Evolutionary conservation across 148 eudicot genomes (phyloP).

Genomic region (Silene uniflora): DNA sequence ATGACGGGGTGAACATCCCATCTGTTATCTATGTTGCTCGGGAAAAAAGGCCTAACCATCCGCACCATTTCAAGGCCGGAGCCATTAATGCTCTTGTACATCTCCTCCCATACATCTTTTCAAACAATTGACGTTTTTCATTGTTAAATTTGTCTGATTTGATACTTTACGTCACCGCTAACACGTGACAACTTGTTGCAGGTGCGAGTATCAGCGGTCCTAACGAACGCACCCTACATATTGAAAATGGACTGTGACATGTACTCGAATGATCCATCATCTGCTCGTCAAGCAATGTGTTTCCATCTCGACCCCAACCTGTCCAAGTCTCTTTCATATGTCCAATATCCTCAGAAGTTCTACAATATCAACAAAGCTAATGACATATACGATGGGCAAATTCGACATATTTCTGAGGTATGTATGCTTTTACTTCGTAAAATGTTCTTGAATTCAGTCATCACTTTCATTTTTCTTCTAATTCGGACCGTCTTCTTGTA

Average conservation of each 20-base stretch:
- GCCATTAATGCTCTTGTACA: conserved; percentile 41
- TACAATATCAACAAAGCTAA: conserved; percentile 33
- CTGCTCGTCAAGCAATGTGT: conserved; percentile 75
- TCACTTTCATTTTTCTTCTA: too few species aligned
- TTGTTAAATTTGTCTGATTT: too few species aligned
- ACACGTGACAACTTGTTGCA: conserved; percentile 17
- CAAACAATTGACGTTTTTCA: neutral
- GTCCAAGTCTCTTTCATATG: conserved; percentile 45
- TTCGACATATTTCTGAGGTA: conserved; percentile 2
- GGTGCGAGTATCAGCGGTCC: conserved; percentile 54
- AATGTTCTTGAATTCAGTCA: too few species aligned
- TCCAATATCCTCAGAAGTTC: conserved; percentile 69
- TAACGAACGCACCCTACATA: conserved; percentile 57
- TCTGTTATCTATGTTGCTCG: conserved; percentile 35
- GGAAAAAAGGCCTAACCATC: conserved; percentile 31
- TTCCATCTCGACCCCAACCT: conserved; percentile 53
- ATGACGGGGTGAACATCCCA: conserved; percentile 18
- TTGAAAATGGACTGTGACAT: conserved; percentile 64
- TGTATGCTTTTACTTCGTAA: neutral
- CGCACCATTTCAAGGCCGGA: conserved; percentile 43
- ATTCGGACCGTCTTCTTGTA: neutral
- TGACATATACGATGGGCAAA: conserved; percentile 39
- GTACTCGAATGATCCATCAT: conserved; percentile 58
- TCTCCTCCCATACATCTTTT: neutral
- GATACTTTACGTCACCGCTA: too few species aligned